Evolutionary conservation across 441 rosid species (phyloP).

Genomic region (Brassica balearica): DNA sequence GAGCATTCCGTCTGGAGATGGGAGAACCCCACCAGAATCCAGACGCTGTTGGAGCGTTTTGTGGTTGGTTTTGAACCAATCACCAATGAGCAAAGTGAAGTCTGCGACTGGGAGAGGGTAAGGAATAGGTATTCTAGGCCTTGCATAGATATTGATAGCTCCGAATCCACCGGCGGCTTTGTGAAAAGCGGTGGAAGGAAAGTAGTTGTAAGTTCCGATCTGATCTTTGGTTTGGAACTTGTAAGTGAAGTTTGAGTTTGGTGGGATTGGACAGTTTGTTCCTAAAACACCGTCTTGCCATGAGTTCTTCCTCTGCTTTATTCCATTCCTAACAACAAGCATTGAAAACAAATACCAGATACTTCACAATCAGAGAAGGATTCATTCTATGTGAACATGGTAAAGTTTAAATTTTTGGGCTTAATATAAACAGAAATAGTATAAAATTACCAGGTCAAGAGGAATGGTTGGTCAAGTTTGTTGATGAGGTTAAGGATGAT

Average conservation of each 20-base stretch:
- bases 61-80: conserved; percentile 86
- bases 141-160: conserved; percentile 65
- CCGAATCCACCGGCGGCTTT: conserved; percentile 95
- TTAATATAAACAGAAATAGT: neutral
- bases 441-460: conserved; percentile 72
- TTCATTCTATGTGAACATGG: conserved; percentile 6
- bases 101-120: conserved; percentile 70
- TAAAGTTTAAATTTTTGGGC: conserved; percentile 1
- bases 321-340: conserved; percentile 70
- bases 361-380: conserved; percentile 16
- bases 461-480: conserved; percentile 94
- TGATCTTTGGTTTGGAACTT: conserved; percentile 92
- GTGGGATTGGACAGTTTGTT: conserved; percentile 90
- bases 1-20: conserved; percentile 78
- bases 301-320: conserved; percentile 95
- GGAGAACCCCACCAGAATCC: conserved; percentile 79
- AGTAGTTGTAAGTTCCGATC: conserved; percentile 82
- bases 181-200: conserved; percentile 83
- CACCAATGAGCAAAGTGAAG: conserved; percentile 85
- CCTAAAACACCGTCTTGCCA: conserved; percentile 98
- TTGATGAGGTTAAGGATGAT: conserved; percentile 84
- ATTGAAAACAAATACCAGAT: too few relatives aligned
- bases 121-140: conserved; percentile 80
- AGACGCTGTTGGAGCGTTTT: conserved; percentile 63
- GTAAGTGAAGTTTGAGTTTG: conserved; percentile 86